A percentile compares a stretch with the other conserved stretches of the same genome.
Evolutionary conservation across 495 filamentous ascomycete genomes (phyloP).

Genomic region (Pseudevernia furfuracea): DNA sequence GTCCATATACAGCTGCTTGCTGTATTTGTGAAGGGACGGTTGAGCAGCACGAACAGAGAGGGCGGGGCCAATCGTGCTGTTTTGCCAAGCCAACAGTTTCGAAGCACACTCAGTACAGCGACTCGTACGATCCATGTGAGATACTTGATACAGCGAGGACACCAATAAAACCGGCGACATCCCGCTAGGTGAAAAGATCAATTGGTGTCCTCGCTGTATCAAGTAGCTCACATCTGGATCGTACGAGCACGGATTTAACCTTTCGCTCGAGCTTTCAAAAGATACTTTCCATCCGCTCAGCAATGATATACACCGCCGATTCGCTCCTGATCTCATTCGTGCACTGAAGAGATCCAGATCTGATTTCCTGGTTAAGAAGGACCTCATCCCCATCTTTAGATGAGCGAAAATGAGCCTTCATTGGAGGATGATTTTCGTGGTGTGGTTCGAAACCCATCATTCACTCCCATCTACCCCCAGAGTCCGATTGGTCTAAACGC

Average conservation of each 20-base stretch:
- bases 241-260: no score
- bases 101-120: no score
- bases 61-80: no score
- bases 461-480: constrained; percentile 6
- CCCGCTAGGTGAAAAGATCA: no score
- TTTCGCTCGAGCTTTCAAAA: constrained; percentile 13
- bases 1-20: not conserved
- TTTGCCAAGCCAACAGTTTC: not conserved
- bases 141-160: no score
- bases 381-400: constrained; percentile 22
- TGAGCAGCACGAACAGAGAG: no score
- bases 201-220: no score
- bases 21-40: not conserved
- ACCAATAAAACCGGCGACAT: no score
- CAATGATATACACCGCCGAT: not conserved
- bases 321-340: constrained; percentile 15
- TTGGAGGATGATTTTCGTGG: constrained; percentile 17
- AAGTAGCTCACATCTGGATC: no score
- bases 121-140: no score
- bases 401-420: constrained; percentile 13
- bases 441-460: constrained; percentile 14
- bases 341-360: constrained; percentile 18
- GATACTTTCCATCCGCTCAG: constrained; percentile 6
- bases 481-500: constrained; percentile 15
- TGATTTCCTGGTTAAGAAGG: constrained; percentile 22